These are phyloP conservation scores for Fonsecaea pugnacius DNA, from an alignment of 2,329 filamentous ascomycete species.

Conservation along the genomic window DNA sequence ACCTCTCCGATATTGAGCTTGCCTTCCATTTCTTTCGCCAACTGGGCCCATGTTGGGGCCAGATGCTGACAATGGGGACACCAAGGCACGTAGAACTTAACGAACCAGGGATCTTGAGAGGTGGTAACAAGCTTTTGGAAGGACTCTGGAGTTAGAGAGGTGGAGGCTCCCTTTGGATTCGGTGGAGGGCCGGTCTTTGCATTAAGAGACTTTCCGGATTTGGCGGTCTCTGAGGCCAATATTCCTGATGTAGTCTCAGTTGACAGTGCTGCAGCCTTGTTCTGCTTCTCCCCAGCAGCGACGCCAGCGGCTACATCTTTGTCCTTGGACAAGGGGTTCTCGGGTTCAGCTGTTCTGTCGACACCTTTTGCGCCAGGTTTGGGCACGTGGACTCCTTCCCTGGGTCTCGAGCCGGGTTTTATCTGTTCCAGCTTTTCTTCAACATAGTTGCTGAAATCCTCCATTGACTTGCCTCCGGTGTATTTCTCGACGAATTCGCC, in stretches of 20 bases:
- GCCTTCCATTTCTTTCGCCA: slow-evolving; percentile 89
- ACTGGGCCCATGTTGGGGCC: slow-evolving; percentile 84
- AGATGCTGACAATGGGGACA: slow-evolving; percentile 94
- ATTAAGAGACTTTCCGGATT: slow-evolving; percentile 56
- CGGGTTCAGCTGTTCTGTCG: slow-evolving; percentile 48
- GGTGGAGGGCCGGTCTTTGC: slow-evolving; percentile 59
- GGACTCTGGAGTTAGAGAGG: slow-evolving; percentile 76
- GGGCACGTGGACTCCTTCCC: slow-evolving; percentile 69
- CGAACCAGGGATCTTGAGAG: slow-evolving; percentile 91
- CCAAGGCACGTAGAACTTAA: slow-evolving; percentile 99
- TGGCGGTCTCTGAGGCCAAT: slow-evolving; percentile 40
- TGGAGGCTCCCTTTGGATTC: slow-evolving; percentile 76
- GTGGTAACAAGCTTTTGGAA: slow-evolving; percentile 86
- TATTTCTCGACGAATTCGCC: slow-evolving; percentile 69
- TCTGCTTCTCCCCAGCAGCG: slow-evolving; percentile 49
- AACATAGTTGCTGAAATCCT: slow-evolving; percentile 68
- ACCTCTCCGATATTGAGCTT: slow-evolving; percentile 92
- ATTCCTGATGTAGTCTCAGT: slow-evolving; percentile 43
- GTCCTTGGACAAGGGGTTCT: slow-evolving; percentile 48
- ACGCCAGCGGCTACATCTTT: slow-evolving; percentile 47
- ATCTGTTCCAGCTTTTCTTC: slow-evolving; percentile 77
- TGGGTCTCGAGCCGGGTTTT: slow-evolving; percentile 78
- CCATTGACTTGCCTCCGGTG: slow-evolving; percentile 70
- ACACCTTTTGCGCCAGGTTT: slow-evolving; percentile 66
- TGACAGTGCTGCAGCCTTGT: slow-evolving; percentile 44